Percentiles rank a stretch among this genome's conserved stretches.
These are phyloP conservation scores for Syzygium oleosum DNA, from an alignment of 345 rosid species.

Conservation along the genomic window DNA sequence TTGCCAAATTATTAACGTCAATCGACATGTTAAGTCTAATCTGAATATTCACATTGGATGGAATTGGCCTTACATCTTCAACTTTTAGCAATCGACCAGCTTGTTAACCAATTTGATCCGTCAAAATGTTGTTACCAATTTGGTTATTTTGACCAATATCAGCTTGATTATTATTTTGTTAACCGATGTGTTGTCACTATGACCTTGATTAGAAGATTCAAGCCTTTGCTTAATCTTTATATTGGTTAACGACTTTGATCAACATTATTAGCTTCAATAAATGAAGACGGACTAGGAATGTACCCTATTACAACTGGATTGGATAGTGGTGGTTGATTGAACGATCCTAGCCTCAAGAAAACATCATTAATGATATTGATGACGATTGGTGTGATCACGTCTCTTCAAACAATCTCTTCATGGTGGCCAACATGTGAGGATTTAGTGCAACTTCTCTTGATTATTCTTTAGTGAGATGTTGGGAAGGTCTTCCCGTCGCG, in stretches of 20 bases:
- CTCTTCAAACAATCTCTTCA: background rate
- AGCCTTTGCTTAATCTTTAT: no score
- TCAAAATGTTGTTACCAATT: no score
- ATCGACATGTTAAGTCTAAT: background rate
- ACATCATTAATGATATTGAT: background rate
- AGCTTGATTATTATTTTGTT: no score
- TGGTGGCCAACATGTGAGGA: background rate
- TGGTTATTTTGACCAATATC: no score
- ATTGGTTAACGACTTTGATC: background rate
- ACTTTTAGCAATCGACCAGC: background rate
- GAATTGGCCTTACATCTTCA: background rate
- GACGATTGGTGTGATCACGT: background rate
- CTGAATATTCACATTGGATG: background rate
- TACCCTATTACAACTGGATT: background rate
- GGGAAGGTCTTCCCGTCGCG: background rate
- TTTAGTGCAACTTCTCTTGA: background rate
- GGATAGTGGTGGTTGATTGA: background rate
- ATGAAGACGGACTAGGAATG: background rate
- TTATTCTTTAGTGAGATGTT: background rate
- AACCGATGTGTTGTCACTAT: no score
- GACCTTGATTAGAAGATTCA: no score
- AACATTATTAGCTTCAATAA: background rate
- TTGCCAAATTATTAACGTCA: background rate
- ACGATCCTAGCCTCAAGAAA: background rate
- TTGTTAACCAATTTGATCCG: no score